Percentiles rank a stretch among this genome's conserved stretches.
These are phyloP conservation scores for Diaporthe citrichinensis DNA, from an alignment of 2,329 filamentous ascomycete species.

Conservation along the genomic window DNA sequence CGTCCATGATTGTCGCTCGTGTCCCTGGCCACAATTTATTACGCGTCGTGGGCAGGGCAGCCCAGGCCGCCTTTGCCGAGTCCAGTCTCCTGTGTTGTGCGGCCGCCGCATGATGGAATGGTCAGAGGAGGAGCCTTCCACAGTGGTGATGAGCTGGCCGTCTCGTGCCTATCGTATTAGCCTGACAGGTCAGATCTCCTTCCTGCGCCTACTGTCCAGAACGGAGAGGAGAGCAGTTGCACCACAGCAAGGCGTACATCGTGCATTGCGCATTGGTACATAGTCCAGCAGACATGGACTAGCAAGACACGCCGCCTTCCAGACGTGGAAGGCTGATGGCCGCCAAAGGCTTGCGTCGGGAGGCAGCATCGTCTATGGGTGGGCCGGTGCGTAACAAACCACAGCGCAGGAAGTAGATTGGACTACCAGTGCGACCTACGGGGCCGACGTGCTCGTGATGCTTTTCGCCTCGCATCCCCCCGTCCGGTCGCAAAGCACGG, in stretches of 20 bases:
- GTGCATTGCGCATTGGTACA: not conserved
- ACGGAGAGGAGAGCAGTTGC: not conserved
- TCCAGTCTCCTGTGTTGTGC: constrained; percentile 13
- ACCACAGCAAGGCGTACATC: constrained; percentile 9
- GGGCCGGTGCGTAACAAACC: constrained; percentile 6
- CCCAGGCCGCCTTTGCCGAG: constrained; percentile 31
- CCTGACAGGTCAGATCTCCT: constrained; percentile 21
- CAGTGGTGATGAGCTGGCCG: constrained; percentile 25
- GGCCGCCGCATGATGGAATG: constrained; percentile 14
- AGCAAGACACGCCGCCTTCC: not conserved
- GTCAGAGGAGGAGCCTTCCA: constrained; percentile 3
- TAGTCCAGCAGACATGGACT: not conserved
- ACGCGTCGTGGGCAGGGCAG: constrained; percentile 34
- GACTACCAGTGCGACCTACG: not conserved
- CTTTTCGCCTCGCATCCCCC: constrained; percentile 18
- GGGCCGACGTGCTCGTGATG: constrained; percentile 13
- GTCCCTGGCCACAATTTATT: constrained; percentile 37
- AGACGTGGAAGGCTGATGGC: constrained; percentile 16
- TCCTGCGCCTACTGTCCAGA: not conserved
- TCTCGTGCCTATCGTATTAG: constrained; percentile 1
- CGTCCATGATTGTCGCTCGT: constrained; percentile 35
- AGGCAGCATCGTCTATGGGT: not conserved
- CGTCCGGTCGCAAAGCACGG: constrained; percentile 3
- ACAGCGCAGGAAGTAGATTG: constrained; percentile 2
- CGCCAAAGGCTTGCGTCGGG: constrained; percentile 4